These are phyloP conservation scores for Lipomyces kockii DNA, from an alignment of 805 yeast species.

Conservation along the genomic window DNA sequence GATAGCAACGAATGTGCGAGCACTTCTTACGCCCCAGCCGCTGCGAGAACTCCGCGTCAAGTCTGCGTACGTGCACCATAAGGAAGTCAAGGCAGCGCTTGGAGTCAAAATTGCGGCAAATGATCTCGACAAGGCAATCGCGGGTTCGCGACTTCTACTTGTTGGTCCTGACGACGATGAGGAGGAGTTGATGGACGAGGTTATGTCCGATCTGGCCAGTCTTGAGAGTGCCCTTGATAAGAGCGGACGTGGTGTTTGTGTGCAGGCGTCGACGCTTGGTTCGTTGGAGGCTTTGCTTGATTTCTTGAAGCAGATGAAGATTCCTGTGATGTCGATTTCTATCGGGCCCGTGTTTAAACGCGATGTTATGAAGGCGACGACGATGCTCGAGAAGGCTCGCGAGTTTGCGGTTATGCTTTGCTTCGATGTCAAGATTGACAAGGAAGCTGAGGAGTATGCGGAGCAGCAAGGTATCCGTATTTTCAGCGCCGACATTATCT, in stretches of 20 bases:
- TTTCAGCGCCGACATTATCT: slow-evolving; percentile 94
- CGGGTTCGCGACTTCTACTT: slow-evolving; percentile 94
- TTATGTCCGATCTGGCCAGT: slow-evolving; percentile 97
- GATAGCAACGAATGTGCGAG: slow-evolving; percentile 93
- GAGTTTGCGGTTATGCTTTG: slow-evolving; percentile 97
- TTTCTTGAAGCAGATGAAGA: slow-evolving; percentile 97
- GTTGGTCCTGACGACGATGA: slow-evolving; percentile 98
- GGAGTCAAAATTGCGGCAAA: slow-evolving; percentile 99
- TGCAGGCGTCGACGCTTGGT: slow-evolving; percentile 98
- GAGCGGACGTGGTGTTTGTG: slow-evolving; percentile 96
- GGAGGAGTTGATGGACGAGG: slow-evolving; percentile 96
- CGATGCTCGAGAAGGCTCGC: slow-evolving; percentile 96
- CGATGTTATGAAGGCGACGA: slow-evolving; percentile 96
- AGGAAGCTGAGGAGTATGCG: slow-evolving; percentile 98
- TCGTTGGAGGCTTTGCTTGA: slow-evolving; percentile 95
- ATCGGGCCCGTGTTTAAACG: slow-evolving; percentile 97
- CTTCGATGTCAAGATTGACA: slow-evolving; percentile 96
- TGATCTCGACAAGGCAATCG: slow-evolving; percentile 97
- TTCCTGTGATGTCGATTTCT: slow-evolving; percentile 98
- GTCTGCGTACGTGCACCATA: slow-evolving; percentile 95
- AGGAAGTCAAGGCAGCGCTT: slow-evolving; percentile 97
- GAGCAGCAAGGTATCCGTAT: slow-evolving; percentile 88
- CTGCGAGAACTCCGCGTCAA: slow-evolving; percentile 93
- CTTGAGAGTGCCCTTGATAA: slow-evolving; percentile 92
- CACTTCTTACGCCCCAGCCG: slow-evolving; percentile 96